Conservation (phyloP, 495 filamentous ascomycete species). For the Hapsidospora chrysogenum region DNA sequence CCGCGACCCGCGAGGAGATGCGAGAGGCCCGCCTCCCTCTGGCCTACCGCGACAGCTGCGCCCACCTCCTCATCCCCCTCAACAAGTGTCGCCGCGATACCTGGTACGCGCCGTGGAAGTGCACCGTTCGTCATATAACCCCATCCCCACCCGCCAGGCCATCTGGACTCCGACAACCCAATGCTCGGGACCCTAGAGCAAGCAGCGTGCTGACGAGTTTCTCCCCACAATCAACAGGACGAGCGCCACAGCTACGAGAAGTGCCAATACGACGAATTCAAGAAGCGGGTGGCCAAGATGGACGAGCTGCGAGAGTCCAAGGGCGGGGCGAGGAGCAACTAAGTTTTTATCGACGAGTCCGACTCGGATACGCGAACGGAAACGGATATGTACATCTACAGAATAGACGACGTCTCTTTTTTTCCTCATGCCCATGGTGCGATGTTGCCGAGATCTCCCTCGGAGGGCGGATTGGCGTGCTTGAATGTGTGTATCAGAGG, state of each 20-base stretch:
- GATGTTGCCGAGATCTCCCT: no score
- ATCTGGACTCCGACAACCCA: not conserved
- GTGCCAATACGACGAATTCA: conserved; percentile 98
- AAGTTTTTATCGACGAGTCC: no score
- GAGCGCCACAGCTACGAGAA: conserved; percentile 97
- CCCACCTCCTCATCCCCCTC: conserved; percentile 81
- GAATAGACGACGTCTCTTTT: no score
- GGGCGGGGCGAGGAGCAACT: conserved; percentile 79
- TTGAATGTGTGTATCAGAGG: no score
- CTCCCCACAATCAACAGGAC: conserved; percentile 34
- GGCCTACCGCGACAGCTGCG: conserved; percentile 86
- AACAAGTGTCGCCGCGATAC: conserved; percentile 86
- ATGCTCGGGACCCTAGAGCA: not conserved
- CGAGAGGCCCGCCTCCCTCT: conserved; percentile 74
- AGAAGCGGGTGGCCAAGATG: conserved; percentile 97
- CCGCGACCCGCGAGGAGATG: conserved; percentile 82
- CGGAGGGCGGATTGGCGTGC: no score
- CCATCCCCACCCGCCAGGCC: no score
- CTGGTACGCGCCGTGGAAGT: conserved; percentile 96
- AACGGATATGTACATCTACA: no score
- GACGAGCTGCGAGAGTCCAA: conserved; percentile 82
- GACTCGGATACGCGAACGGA: no score
- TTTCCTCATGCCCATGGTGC: no score
- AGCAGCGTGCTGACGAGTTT: not conserved
- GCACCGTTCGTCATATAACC: conserved; percentile 44